Evolutionary conservation across 2,329 filamentous ascomycete species (phyloP).

Genomic region (Leptographium lundbergii): DNA sequence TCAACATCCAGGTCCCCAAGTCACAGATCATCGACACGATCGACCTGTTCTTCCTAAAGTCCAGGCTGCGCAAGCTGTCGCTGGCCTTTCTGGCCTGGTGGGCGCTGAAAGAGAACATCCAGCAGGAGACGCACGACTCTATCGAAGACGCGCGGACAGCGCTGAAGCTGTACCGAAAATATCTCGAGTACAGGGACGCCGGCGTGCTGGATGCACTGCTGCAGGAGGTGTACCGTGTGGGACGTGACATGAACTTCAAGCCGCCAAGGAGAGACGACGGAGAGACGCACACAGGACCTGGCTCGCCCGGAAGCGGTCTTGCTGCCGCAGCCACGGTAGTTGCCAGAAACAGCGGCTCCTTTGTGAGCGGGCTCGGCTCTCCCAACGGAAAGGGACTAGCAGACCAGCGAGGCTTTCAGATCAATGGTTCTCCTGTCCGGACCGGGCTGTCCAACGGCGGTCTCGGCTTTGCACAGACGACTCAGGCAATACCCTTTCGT

Average conservation of each 20-base stretch:
- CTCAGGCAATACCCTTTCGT: not conserved
- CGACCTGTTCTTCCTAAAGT: constrained; percentile 74
- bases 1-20: constrained; percentile 92
- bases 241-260: constrained; percentile 35
- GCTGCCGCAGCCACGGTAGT: too few relatives aligned
- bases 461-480: not conserved
- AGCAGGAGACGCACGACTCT: constrained; percentile 82
- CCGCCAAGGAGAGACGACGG: constrained; percentile 34
- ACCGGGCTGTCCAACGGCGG: not conserved
- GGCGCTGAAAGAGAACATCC: constrained; percentile 85
- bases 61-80: constrained; percentile 73
- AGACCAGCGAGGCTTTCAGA: too few relatives aligned
- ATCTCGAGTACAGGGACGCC: constrained; percentile 75
- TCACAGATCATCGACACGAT: constrained; percentile 89
- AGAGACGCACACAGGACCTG: constrained; percentile 9
- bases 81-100: constrained; percentile 87
- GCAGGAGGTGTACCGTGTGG: constrained; percentile 63
- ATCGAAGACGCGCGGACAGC: constrained; percentile 93
- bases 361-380: not conserved
- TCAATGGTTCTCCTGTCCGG: not conserved
- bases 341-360: too few relatives aligned
- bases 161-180: constrained; percentile 78
- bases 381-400: too few relatives aligned
- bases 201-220: constrained; percentile 75
- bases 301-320: not conserved